Base-by-base conservation (phyloP, 2,329 filamentous ascomycete species). In the Penicillium thymicola region DNA sequence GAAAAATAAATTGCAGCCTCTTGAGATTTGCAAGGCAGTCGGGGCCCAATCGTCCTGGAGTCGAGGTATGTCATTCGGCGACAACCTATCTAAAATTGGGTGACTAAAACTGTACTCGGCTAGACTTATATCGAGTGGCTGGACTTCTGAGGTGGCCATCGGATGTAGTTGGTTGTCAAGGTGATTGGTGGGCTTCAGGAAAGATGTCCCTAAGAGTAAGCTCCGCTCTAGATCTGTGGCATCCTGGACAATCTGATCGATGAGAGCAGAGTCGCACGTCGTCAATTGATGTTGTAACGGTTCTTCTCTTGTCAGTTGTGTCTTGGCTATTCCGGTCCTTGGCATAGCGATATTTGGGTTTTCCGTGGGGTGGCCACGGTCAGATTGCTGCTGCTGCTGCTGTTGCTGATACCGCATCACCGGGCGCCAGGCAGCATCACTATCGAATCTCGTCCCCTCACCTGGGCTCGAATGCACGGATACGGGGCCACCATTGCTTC, bases 1-100 rank as follows among this genome's bases (percentile, higher is more conserved):
- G 50, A 77, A 77, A 59, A 70, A 77, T 11, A 77, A 59, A 7
- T 67, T 58, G 52, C 69, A 68, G 6, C 75, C 75, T 6, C 61
- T 63, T 18, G 55, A 51, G 18, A 73, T 63, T 58, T 77, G 74
- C 2, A 49, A 38, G 0, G 59, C 14, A 1, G 72, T 72, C 4
- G 70, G 73, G 41, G 51, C 64, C 72, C 70, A 76, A 40, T 67
- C 59, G 23, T 68, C 65, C 16, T 67, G 63, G 30, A 63, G 54
- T 23, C 36, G 51, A 18, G 41, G 51, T 21, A 52, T 30, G 8
- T 47, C 46, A 23, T 41, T 55, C 1, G 55, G 40, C 2, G 53
- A 46, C 0, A 56, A 32, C 5, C 37, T 47, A 21, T 57, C 51
- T 3, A 59, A 38, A 5, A 59, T 54, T 0, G 48, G n/a, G 7